Evolutionary conservation across 139 green algal genomes (phyloP).

Genomic region (Picochlorum sp.): DNA sequence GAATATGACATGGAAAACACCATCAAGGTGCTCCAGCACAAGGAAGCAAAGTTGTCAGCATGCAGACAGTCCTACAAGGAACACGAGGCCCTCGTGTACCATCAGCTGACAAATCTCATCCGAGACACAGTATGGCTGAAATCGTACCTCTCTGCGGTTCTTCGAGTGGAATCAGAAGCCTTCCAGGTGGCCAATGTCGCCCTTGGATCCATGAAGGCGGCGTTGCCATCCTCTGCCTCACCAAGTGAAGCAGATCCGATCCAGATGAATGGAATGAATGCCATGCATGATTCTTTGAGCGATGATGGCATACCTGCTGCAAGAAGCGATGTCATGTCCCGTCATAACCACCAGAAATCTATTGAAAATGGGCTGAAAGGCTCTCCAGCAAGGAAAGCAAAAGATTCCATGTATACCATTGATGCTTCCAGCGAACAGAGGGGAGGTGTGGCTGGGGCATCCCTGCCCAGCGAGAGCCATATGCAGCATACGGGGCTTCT

Average conservation of each 20-base stretch:
- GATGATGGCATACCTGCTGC: not conserved
- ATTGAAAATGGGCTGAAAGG: not conserved
- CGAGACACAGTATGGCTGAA: conserved; percentile 74
- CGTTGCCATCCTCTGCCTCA: conserved; percentile 13
- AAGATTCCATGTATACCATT: conserved; percentile 3
- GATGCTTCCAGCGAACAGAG: not conserved
- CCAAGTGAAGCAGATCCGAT: not conserved
- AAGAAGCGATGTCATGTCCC: not conserved
- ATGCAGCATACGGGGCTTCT: no score
- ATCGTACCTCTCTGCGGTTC: conserved; percentile 59
- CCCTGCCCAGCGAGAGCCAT: no score
- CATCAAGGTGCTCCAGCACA: conserved; percentile 57
- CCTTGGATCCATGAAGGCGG: conserved; percentile 36
- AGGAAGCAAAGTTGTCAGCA: conserved; percentile 68
- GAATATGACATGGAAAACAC: conserved; percentile 65
- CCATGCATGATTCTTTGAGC: not conserved
- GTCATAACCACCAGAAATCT: not conserved
- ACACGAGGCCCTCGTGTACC: conserved; percentile 71
- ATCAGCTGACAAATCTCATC: conserved; percentile 73
- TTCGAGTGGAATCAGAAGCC: conserved; percentile 53
- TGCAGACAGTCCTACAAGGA: conserved; percentile 62
- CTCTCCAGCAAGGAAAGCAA: not conserved
- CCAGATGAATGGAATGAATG: conserved; percentile 5
- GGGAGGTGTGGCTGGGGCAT: no score
- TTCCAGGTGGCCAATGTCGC: conserved; percentile 40